A percentile compares a stretch with the other conserved stretches of the same genome.
These are phyloP conservation scores for Cyclospora cayetanensis DNA, from an alignment of 169 alveolate species.

Conservation along the genomic window DNA sequence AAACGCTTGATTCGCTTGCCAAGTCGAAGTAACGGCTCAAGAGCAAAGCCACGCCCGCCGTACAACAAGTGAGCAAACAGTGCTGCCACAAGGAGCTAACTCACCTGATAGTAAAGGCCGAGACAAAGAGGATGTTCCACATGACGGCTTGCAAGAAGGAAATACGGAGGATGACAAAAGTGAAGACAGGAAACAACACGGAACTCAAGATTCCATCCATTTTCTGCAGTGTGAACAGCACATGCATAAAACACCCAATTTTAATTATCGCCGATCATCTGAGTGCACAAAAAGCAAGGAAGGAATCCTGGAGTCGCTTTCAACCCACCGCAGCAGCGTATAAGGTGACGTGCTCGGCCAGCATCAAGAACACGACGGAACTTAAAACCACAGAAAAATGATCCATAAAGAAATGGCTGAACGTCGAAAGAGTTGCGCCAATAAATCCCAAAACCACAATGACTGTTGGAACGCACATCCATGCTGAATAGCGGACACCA, in stretches of 20 bases:
- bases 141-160: constrained; percentile 61
- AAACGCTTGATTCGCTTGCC: too few species aligned
- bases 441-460: constrained; percentile 40
- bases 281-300: not conserved
- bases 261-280: too few species aligned
- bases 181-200: constrained; percentile 61
- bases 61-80: too few species aligned
- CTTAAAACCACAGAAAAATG: constrained; percentile 27
- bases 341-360: constrained; percentile 30
- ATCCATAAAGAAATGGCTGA: constrained; percentile 62
- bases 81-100: too few species aligned
- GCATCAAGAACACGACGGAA: constrained; percentile 46
- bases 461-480: constrained; percentile 66
- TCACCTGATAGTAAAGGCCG: constrained; percentile 20
- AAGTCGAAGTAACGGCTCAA: too few species aligned
- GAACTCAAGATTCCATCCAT: constrained; percentile 59
- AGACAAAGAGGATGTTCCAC: constrained; percentile 34
- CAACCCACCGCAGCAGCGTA: constrained; percentile 52
- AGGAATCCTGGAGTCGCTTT: not conserved
- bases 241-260: not conserved
- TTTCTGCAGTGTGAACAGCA: not conserved
- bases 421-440: constrained; percentile 39
- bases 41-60: too few species aligned
- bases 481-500: not conserved
- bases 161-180: constrained; percentile 69